Percentiles rank a stretch among this genome's conserved stretches.
phyloP scores from a whole-genome alignment of 192 early-diverging fungal species.

The Piromyces finnis region DNA sequence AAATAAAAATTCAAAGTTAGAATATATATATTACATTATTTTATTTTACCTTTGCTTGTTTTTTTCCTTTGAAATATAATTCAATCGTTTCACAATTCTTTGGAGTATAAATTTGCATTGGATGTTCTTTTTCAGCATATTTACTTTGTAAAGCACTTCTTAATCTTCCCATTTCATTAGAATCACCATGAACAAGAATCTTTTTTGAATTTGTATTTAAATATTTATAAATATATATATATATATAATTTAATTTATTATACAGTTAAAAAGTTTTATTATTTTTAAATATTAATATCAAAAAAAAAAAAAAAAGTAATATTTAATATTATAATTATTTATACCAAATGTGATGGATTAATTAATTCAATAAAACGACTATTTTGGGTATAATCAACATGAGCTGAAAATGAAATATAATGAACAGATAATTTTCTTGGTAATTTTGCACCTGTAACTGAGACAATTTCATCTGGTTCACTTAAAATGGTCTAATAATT shows the following conservation, averaged over 20 bases:
- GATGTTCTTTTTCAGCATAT: slow-evolving; percentile 53
- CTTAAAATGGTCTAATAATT: slow-evolving; percentile 37
- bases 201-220: too few relatives aligned
- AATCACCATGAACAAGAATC: slow-evolving; percentile 89
- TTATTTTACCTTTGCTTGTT: slow-evolving; percentile 79
- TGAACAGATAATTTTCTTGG: slow-evolving; percentile 69
- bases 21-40: too few relatives aligned
- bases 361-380: slow-evolving; percentile 91
- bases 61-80: slow-evolving; percentile 87
- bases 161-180: slow-evolving; percentile 81
- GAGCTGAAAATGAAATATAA: slow-evolving; percentile 94
- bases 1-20: too few relatives aligned
- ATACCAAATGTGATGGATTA: slow-evolving; percentile 68
- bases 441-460: slow-evolving; percentile 62
- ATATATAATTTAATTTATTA: too few relatives aligned
- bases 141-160: slow-evolving; percentile 67
- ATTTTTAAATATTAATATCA: slow-evolving; percentile 1
- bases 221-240: too few relatives aligned
- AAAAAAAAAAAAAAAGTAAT: background rate
- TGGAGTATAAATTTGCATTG: slow-evolving; percentile 69
- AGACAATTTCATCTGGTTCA: slow-evolving; percentile 64
- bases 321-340: background rate
- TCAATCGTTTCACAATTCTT: slow-evolving; percentile 75
- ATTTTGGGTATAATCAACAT: slow-evolving; percentile 94
- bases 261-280: too few relatives aligned